Base-by-base conservation (phyloP, 768 basidiomycete species). In the Phaffia tasmanica region DNA sequence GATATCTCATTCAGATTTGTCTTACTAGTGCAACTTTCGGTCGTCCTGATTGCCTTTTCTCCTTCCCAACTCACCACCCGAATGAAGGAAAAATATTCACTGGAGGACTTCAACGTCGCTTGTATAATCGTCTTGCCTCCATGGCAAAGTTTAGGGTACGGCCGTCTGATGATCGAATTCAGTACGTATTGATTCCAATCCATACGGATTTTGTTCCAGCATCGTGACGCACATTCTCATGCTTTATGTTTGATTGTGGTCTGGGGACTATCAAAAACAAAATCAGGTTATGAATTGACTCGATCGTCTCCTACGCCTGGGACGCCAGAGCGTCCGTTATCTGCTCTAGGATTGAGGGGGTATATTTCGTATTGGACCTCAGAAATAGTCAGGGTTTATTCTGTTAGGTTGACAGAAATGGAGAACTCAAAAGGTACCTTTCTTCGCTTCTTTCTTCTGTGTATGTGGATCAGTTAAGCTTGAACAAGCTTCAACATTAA, bases 121-220 rank as follows among this genome's bases (percentile, higher is more conserved):
- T 93, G 90, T 76, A 99, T 99, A 72, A 85, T 98, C 71, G 89
- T 88, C 8, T 83, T 99, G 51, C 95, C 95, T 1, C 95, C 92
- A 21, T 90, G 86, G 73, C 94, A 97, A 73, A 81, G 84, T 66
- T 83, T 85, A 71, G 88, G 91, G 7, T 95, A 87, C 72, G 95
- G 94, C 2, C 90, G 89, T 81, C 84, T 98, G 29, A 82, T 99
- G 81, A 97, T 98, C 70, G 94, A 99, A 78, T 95, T 98, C 80
- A 98, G 94, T 94, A 74, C 54, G 89, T 78, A n/a, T 51, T 74
- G 65, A 62, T 74, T 71, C 25, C 16, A 23, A 3, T 56, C 25
- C 50, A 25, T 7, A 1, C 23, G 1, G 42, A 1, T 16, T 1
- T 4, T 7, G 0, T 6, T n/a, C 56, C 1, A 21, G 42, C 46